Base-by-base conservation (phyloP, 2,329 filamentous ascomycete species). In the Dissoconium aciculare region DNA sequence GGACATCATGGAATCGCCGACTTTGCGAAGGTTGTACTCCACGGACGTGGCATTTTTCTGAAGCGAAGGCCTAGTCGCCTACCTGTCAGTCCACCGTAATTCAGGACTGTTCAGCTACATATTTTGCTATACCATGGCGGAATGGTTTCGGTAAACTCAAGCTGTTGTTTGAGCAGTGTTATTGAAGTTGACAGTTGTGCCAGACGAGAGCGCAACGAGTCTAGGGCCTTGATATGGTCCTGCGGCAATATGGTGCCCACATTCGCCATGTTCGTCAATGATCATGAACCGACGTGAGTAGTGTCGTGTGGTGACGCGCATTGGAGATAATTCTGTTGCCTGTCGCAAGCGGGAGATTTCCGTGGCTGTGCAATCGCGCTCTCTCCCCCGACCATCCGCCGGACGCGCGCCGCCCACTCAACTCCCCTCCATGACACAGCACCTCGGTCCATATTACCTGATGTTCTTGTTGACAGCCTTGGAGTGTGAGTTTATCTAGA, bases 1-100 rank as follows among this genome's bases (percentile, higher is more conserved):
- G 32, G 75, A 67, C 39, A 64, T 64, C 27, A 82, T 62, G 44
- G 74, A 67, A 23, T 74, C 65, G 35, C 75, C 69, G 36, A 87
- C 64, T 14, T 69, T 71, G 38, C 67, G 60, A 23, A 89, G 67
- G 51, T 80, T 80, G 41, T 68, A 68, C n/a, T 43, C 42, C 15
- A 51, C 35, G 4, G 41, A 36, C 13, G 40, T 39, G n/a, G 45
- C 37, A 10, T 44, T 42, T 34, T 41, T 39, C 31, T 51, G 49
- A 15, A 53, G 41, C 15, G 40, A 39, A 11, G 49, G 41, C 51
- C 51, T 52, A 28, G 30, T 17, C 15, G 39, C 40, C 35, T 46
- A 44, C 42, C 42, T 46, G 43, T 39, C 26, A 12, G 19, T 23
- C 8, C n/a, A 23, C 19, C n/a, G 8, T 8, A 14, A 23, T n/a